phyloP scores from a whole-genome alignment of 495 filamentous ascomycete genomes.

The Aspergillus saccharolyticus region DNA sequence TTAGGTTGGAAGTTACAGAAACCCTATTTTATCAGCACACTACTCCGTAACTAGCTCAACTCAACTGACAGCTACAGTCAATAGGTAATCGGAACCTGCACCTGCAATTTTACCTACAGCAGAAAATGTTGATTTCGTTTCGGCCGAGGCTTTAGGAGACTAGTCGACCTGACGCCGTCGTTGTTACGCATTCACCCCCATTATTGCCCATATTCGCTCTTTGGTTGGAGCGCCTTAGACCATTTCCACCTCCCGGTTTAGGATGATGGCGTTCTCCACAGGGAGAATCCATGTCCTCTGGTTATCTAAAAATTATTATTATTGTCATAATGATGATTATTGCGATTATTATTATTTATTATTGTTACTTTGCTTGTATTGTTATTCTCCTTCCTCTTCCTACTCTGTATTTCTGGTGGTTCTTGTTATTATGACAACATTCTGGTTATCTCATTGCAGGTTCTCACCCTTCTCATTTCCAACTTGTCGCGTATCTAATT shows the following conservation, averaged over 20 bases:
- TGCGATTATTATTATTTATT: neutral
- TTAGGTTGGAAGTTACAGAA: neutral
- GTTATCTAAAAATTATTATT: neutral
- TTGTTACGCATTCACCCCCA: constrained; percentile 18
- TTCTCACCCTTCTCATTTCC: no score
- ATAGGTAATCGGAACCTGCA: neutral
- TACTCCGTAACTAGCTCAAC: neutral
- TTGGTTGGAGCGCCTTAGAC: constrained; percentile 15
- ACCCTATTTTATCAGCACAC: neutral
- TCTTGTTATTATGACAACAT: no score
- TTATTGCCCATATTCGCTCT: constrained; percentile 12
- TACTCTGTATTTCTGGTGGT: no score
- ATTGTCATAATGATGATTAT: constrained; percentile 4
- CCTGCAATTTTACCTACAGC: neutral
- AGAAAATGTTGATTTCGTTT: neutral
- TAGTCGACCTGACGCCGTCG: constrained; percentile 19
- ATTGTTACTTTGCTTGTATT: no score
- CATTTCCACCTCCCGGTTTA: constrained; percentile 15
- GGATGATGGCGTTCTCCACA: constrained; percentile 18
- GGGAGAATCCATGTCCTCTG: constrained; percentile 22
- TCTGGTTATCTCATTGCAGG: no score
- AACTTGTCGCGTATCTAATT: no score
- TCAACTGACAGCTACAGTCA: no score
- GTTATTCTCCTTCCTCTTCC: no score
- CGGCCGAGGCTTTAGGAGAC: constrained; percentile 7